Evolutionary conservation across 306 rosid genomes (phyloP), one percentile per base, ranked within the genome.

Genomic region (Vachellia pachyceras): DNA sequence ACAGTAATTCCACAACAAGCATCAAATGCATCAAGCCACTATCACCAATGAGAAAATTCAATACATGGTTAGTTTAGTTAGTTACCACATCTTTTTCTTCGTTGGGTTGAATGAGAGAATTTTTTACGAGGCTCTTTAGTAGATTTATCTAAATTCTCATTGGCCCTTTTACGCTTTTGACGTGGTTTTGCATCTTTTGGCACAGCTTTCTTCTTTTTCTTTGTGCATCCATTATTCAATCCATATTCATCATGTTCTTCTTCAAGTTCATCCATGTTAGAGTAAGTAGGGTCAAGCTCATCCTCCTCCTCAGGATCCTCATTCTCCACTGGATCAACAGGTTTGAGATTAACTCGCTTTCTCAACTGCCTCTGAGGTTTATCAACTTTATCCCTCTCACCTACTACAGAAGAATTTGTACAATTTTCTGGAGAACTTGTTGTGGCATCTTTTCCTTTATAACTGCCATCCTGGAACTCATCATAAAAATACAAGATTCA

Each of bases 101-200:
- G 97, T 37, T 87, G 89, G 80, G 96, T 86, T 68, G 97, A 86
- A 89, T 90, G 97, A 18, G 94, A 63, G 78, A 95, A 91, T 83
- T 84, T 95, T 82, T 91, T 91, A 35, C 85, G 89, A 76, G 88
- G 89, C 73, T 85, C 72, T 82, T 83, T 69, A 6, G 79, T 52
- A 23, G 66, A 60, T 45, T 70, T 63, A 60, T 89, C 89, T 52
- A 37, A 67, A 87, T 77, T 90, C 80, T 75, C 86, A 57, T 82
- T 82, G 58, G 76, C 79, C 76, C 47, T 85, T 81, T 87, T 89
- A 37, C 82, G 84, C 77, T 87, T 95, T 60, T 33, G 80, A 76
- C 82, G 75, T 6, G 86, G 69, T 83, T 95, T 92, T 73, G 82
- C 90, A 77, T 77, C 86, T 84, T 87, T 97, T 76, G 85, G 52